phyloP scores from a whole-genome alignment of 179 eudicot genomes.

The Beta lomatogona region DNA sequence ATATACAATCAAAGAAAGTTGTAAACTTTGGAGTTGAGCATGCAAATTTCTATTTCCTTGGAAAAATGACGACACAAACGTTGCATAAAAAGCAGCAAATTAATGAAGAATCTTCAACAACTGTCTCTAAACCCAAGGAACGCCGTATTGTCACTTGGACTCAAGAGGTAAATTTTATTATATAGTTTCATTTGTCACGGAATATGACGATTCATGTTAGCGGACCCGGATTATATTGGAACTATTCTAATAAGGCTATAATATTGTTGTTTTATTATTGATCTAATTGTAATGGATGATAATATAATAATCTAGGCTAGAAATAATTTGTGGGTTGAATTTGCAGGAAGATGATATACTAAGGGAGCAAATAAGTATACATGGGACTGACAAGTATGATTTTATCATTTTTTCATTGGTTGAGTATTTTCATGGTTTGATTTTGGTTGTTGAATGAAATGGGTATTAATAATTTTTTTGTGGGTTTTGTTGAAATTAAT shows the following conservation, averaged over 20 bases:
- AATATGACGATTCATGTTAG: too few species aligned
- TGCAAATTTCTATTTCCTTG: conserved; percentile 19
- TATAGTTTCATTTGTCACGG: too few species aligned
- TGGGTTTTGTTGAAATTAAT: conserved; percentile 20
- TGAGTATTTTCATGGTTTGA: conserved; percentile 5
- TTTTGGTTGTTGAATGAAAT: conserved; percentile 14
- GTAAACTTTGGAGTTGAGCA: conserved; percentile 28
- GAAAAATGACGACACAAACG: conserved; percentile 22
- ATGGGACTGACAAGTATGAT: conserved; percentile 86
- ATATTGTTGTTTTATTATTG: not conserved
- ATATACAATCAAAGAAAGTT: conserved; percentile 15
- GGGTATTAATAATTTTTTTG: conserved; percentile 21
- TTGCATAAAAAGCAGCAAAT: conserved; percentile 43
- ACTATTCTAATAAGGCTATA: too few species aligned
- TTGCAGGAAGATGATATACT: conserved; percentile 97
- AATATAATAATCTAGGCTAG: not conserved
- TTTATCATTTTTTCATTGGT: not conserved
- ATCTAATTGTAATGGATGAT: not conserved
- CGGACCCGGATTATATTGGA: too few species aligned
- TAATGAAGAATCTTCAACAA: conserved; percentile 24
- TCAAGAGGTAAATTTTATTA: conserved; percentile 52
- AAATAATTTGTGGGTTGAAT: conserved; percentile 9
- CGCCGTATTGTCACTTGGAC: conserved; percentile 95
- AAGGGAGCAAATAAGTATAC: conserved; percentile 73
- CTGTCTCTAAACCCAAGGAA: conserved; percentile 58